Conservation (phyloP, 2,329 filamentous ascomycete genomes). For the Sarocladium oryzae region DNA sequence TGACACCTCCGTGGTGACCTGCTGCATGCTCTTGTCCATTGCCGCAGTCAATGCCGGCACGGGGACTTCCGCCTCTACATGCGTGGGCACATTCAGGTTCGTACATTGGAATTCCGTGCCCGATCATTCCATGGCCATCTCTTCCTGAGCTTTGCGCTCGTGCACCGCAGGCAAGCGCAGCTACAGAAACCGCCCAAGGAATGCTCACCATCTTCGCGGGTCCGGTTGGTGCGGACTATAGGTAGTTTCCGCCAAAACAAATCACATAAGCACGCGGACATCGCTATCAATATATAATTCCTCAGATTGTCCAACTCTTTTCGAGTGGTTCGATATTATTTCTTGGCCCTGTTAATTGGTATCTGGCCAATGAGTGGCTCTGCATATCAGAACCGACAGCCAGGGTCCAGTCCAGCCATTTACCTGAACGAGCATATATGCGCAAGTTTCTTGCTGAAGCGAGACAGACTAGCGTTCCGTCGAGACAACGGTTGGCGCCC, state of each 20-base stretch:
- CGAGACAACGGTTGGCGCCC: too few species aligned
- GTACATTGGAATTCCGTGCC: slow-evolving; percentile 43
- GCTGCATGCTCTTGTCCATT: slow-evolving; percentile 7
- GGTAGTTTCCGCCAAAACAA: too few species aligned
- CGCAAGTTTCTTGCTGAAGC: not conserved
- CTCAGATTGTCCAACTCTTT: too few species aligned
- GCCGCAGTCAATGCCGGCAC: slow-evolving; percentile 11
- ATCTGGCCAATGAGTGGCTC: not conserved
- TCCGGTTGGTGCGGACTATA: too few species aligned
- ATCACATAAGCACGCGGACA: too few species aligned
- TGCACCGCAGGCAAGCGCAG: not conserved
- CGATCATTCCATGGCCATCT: slow-evolving; percentile 17
- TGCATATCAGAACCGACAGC: not conserved
- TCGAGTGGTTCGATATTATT: too few species aligned
- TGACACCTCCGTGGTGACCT: slow-evolving; percentile 1
- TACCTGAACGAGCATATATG: slow-evolving; percentile 1
- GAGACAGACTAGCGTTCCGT: not conserved
- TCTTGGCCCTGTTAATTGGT: not conserved
- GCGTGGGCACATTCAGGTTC: slow-evolving; percentile 60
- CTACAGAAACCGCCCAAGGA: not conserved
- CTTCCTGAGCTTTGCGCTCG: slow-evolving; percentile 1
- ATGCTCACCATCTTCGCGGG: not conserved
- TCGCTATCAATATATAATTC: too few species aligned
- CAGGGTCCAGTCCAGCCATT: not conserved
- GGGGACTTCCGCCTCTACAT: slow-evolving; percentile 34